These are phyloP conservation scores for Candida ponderosae DNA, from an alignment of 805 yeast species.

Conservation along the genomic window DNA sequence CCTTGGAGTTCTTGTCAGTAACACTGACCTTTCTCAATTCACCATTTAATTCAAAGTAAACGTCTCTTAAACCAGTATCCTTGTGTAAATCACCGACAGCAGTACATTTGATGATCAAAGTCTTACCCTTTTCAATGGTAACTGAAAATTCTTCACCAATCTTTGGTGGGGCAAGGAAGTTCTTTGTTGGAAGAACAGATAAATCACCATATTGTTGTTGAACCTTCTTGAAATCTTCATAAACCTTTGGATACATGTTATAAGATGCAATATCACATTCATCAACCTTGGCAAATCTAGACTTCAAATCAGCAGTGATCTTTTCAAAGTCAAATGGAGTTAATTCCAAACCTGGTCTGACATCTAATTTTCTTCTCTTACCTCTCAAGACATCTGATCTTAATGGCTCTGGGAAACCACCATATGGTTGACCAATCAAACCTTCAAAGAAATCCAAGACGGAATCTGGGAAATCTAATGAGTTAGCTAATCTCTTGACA, in stretches of 20 bases:
- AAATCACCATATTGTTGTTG: constrained; percentile 82
- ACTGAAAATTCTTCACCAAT: constrained; percentile 85
- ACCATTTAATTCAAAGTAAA: constrained; percentile 96
- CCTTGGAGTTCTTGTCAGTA: constrained; percentile 78
- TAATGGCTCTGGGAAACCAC: constrained; percentile 99
- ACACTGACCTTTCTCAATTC: constrained; percentile 94
- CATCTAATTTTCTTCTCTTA: constrained; percentile 83
- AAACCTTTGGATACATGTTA: constrained; percentile 97
- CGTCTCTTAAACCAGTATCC: constrained; percentile 89
- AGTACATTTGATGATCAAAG: constrained; percentile 80
- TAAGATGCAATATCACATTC: constrained; percentile 92
- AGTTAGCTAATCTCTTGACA: constrained; percentile 77
- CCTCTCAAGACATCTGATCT: constrained; percentile 86
- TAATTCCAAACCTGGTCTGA: constrained; percentile 88
- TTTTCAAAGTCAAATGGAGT: constrained; percentile 73
- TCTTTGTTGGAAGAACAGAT: constrained; percentile 88
- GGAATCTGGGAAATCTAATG: constrained; percentile 97
- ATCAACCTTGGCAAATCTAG: constrained; percentile 71
- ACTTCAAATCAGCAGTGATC: constrained; percentile 63
- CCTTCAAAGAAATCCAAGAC: constrained; percentile 98
- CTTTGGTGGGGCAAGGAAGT: constrained; percentile 80
- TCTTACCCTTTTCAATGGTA: constrained; percentile 92
- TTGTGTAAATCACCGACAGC: constrained; percentile 86
- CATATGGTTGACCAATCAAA: constrained; percentile 97
- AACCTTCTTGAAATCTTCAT: constrained; percentile 73